Evolutionary conservation across 2,329 filamentous ascomycete genomes (phyloP).

Genomic region (Hypoxylon rubiginosum): DNA sequence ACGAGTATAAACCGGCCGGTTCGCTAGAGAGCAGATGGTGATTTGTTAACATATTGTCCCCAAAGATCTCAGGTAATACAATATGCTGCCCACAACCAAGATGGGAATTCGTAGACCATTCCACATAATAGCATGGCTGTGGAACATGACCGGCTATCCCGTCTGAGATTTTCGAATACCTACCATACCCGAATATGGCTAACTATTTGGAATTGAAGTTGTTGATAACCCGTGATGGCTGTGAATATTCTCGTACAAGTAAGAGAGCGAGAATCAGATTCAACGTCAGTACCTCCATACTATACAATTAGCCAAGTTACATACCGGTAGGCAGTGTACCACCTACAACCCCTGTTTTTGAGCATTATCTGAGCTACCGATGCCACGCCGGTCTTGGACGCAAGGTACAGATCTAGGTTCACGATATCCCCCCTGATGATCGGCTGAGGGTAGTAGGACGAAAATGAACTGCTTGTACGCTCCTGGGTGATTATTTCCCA

Average conservation of each 20-base stretch:
- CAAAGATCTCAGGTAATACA: conserved; percentile 19
- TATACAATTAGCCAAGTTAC: no score
- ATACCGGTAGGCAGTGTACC: not conserved
- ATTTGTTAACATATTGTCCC: conserved; percentile 15
- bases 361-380: not conserved
- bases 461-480: not conserved
- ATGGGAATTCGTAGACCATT: conserved; percentile 17
- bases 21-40: conserved; percentile 19
- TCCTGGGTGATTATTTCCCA: not conserved
- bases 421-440: not conserved
- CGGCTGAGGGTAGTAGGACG: not conserved
- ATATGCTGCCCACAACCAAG: conserved; percentile 8
- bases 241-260: not conserved
- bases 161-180: not conserved
- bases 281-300: no score
- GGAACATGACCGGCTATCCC: conserved; percentile 14
- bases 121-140: conserved; percentile 5
- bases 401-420: not conserved
- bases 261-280: no score
- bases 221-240: not conserved
- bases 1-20: conserved; percentile 6
- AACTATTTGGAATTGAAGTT: not conserved
- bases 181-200: not conserved
- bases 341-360: not conserved
- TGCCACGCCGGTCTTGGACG: not conserved